phyloP scores from a whole-genome alignment of 1,284 basidiomycete genomes.

The Thelephora terrestris region DNA sequence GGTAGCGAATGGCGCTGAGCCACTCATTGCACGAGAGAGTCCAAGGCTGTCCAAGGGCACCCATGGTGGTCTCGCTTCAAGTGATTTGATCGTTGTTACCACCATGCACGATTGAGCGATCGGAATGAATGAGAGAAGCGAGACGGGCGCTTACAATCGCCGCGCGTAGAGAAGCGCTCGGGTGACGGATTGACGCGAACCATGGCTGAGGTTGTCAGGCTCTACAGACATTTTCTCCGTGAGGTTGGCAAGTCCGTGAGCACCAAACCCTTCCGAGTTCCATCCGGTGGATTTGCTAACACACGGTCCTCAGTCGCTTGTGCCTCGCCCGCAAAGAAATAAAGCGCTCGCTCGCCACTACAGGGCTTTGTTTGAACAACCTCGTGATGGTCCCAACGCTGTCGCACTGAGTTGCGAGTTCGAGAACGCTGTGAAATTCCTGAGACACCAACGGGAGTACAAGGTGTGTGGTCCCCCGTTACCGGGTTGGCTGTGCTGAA shows the following conservation, averaged over 20 bases:
- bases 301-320: conserved; percentile 28
- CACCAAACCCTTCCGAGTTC: conserved; percentile 2
- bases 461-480: conserved; percentile 28
- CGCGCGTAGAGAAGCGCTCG: conserved; percentile 7
- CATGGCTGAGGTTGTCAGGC: conserved; percentile 3
- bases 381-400: conserved; percentile 18
- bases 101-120: too few relatives aligned
- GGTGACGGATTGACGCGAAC: conserved; percentile 7
- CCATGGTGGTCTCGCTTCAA: too few relatives aligned
- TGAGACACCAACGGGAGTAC: conserved; percentile 57
- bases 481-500: background rate
- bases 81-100: too few relatives aligned
- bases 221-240: conserved; percentile 35
- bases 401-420: conserved; percentile 36
- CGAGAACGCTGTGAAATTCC: conserved; percentile 59
- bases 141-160: too few relatives aligned
- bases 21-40: too few relatives aligned
- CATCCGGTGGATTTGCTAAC: conserved; percentile 7
- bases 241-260: conserved; percentile 34
- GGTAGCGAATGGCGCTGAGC: too few relatives aligned
- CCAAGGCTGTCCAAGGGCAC: too few relatives aligned
- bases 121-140: too few relatives aligned
- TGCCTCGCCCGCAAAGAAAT: conserved; percentile 35
- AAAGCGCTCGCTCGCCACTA: conserved; percentile 38
- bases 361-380: conserved; percentile 46